phyloP scores from a whole-genome alignment of 176 grass and related monocot genomes.

The Tillandsia leiboldiana region DNA sequence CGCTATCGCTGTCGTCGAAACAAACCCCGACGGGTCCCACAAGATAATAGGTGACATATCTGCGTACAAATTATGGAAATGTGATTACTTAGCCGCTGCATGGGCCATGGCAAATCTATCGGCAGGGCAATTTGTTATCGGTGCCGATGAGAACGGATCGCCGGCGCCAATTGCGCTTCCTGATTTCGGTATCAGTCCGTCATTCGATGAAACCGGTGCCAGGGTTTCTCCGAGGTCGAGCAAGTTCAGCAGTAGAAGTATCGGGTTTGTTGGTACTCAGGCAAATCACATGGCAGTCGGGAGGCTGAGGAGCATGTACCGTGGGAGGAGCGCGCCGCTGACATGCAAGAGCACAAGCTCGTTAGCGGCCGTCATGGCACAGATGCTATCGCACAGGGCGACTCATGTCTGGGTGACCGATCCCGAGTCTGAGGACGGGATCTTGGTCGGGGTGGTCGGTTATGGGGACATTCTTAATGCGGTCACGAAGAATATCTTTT shows the following conservation, averaged over 20 bases:
- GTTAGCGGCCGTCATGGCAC: constrained; percentile 81
- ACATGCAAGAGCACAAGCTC: constrained; percentile 74
- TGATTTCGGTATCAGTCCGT: constrained; percentile 22
- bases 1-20: constrained; percentile 68
- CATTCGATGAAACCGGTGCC: constrained; percentile 9
- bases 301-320: constrained; percentile 49
- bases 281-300: constrained; percentile 33
- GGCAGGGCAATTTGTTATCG: constrained; percentile 70
- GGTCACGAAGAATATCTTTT: constrained; percentile 35
- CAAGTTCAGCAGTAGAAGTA: constrained; percentile 89
- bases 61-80: constrained; percentile 89
- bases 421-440: constrained; percentile 32
- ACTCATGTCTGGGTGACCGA: constrained; percentile 94
- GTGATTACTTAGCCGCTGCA: constrained; percentile 61
- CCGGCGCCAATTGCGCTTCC: constrained; percentile 19
- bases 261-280: constrained; percentile 55
- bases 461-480: constrained; percentile 81
- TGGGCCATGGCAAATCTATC: constrained; percentile 81
- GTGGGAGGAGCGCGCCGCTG: constrained; percentile 55
- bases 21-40: constrained; percentile 28
- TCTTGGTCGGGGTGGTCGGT: constrained; percentile 68
- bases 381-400: constrained; percentile 80
- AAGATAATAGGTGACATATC: constrained; percentile 92
- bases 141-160: constrained; percentile 44
- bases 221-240: constrained; percentile 41